Base-by-base conservation (phyloP, 768 basidiomycete species). In the Ephemerocybe angulata region DNA sequence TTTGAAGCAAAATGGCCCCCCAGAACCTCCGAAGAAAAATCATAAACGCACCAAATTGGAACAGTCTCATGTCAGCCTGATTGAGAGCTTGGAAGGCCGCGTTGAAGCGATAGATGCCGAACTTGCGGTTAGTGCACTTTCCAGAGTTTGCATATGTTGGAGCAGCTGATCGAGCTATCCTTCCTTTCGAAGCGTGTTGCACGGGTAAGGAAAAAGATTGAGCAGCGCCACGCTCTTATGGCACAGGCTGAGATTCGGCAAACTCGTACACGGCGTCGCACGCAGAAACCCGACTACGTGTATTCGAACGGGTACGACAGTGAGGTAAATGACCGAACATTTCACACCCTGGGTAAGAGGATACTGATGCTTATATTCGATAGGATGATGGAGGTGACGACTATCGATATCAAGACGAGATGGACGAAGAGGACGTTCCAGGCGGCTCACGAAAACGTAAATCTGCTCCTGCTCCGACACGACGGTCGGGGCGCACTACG, bases 201-300 rank as follows among this genome's bases (percentile, higher is more conserved):
- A 65, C 85, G 80, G 64, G 82, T 77, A 22, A 80, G 84, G 58
- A 83, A 79, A 71, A 87, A 84, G 70, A 76, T 88, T 47, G 84
- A 90, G 63, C 84, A 88, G 65, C 79, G 78, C 44, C 76, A 82
- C 42, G 65, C 83, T 35, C 72, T 85, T 54, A 72, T 86, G 59
- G 88, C 85, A 19, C 88, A 90, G 66, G 84, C 87, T 33, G 90
- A 91, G 66, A 72, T 90, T 55, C 81, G 90, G 58, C 83, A 86
- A 68, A 92, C 89, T 25, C 80, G 91, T 56, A 92, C 90, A 19
- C 79, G 90, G 56, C 78, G 87, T 51, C 80, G 82, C 70, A 84
- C 86, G 2, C 80, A 80, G 40, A 84, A 81, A 58, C 87, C 88
- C 44, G 87, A 91, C 74, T 93, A 93, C 70, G 88, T 88, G 50